phyloP scores from a whole-genome alignment of 768 basidiomycete species.

The Panus rudis region DNA sequence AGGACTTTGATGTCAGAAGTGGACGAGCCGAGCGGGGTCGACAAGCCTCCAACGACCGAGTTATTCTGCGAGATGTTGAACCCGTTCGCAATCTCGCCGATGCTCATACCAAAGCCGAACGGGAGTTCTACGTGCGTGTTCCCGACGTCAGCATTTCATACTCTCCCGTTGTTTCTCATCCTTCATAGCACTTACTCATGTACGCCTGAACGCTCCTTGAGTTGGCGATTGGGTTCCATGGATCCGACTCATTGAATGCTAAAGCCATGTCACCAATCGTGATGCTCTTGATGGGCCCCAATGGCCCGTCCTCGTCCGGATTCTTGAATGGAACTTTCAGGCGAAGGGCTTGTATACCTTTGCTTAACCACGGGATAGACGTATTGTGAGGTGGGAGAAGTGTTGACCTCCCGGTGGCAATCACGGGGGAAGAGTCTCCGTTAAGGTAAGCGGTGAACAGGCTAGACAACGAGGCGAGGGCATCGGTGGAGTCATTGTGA shows the following conservation, averaged over 20 bases:
- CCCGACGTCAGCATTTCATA: neutral
- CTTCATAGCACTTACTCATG: too few species aligned
- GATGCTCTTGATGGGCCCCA: constrained; percentile 61
- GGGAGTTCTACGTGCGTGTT: constrained; percentile 51
- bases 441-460: constrained; percentile 72
- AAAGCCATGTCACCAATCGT: constrained; percentile 54
- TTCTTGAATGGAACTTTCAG: constrained; percentile 58
- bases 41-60: constrained; percentile 46
- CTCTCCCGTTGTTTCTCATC: constrained; percentile 13
- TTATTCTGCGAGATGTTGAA: constrained; percentile 56
- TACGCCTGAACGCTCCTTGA: constrained; percentile 54
- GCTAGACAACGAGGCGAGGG: constrained; percentile 45
- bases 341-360: constrained; percentile 49
- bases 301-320: constrained; percentile 36
- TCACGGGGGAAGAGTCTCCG: constrained; percentile 47
- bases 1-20: constrained; percentile 51
- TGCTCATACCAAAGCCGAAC: constrained; percentile 58
- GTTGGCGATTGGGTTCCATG: constrained; percentile 52
- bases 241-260: constrained; percentile 41
- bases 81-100: constrained; percentile 56
- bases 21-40: constrained; percentile 57
- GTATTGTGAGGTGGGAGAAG: constrained; percentile 49
- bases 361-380: constrained; percentile 58
- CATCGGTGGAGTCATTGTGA: constrained; percentile 38
- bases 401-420: constrained; percentile 55